Percentiles rank a stretch among this genome's conserved stretches.
These are phyloP conservation scores for Leccinum aurantiacum DNA, from an alignment of 768 basidiomycete genomes.

Conservation along the genomic window DNA sequence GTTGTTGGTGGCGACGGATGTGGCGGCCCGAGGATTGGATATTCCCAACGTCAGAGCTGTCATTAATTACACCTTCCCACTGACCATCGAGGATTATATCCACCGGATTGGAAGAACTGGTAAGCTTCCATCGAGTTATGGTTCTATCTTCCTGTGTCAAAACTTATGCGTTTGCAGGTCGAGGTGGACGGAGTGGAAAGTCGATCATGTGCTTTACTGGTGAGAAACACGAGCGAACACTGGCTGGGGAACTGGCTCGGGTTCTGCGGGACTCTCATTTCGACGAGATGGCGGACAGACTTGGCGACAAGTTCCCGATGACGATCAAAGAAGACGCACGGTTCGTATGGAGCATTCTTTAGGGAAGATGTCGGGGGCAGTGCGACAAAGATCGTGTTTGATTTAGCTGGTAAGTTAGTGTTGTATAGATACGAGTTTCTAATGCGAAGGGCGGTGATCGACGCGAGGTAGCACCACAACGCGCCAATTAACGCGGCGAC, in stretches of 20 bases:
- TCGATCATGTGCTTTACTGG: slow-evolving; percentile 98
- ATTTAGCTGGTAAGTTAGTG: slow-evolving; percentile 27
- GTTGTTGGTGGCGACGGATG: slow-evolving; percentile 93
- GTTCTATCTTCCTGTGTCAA: not conserved
- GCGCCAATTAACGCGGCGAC: no score
- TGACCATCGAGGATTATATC: slow-evolving; percentile 92
- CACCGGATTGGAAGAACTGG: slow-evolving; percentile 90
- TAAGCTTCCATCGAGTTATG: slow-evolving; percentile 27
- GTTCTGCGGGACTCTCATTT: slow-evolving; percentile 89
- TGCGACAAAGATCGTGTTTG: slow-evolving; percentile 79
- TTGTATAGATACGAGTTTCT: not conserved
- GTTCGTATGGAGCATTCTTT: slow-evolving; percentile 87
- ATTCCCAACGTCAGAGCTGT: slow-evolving; percentile 95
- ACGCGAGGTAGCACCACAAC: no score
- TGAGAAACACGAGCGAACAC: slow-evolving; percentile 75
- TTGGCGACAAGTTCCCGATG: slow-evolving; percentile 86
- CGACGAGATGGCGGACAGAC: slow-evolving; percentile 55
- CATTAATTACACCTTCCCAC: slow-evolving; percentile 96
- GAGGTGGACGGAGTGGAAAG: slow-evolving; percentile 86
- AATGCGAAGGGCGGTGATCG: not conserved
- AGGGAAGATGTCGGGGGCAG: slow-evolving; percentile 58
- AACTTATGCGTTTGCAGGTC: slow-evolving; percentile 48
- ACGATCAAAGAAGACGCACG: slow-evolving; percentile 95
- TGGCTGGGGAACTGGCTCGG: slow-evolving; percentile 92
- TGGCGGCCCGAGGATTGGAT: slow-evolving; percentile 95